Evolutionary conservation across 148 eudicot genomes (phyloP).

Genomic region (Pouteria glomerata): DNA sequence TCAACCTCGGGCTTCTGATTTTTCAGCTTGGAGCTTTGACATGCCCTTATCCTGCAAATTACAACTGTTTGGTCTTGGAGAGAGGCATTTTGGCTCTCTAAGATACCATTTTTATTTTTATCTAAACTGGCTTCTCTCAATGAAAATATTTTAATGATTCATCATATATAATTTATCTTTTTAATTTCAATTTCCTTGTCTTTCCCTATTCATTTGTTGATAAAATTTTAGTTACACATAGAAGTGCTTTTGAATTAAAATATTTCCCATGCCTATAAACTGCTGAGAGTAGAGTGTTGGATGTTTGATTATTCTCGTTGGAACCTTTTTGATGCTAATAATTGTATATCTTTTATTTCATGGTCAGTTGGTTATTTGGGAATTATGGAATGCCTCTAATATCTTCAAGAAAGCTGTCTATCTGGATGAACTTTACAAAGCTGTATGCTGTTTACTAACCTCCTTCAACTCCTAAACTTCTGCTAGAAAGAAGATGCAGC

Average conservation of each 20-base stretch:
- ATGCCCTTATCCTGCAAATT: background rate
- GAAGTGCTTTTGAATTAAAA: no score
- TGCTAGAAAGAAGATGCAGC: slow-evolving; percentile 94
- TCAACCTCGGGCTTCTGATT: background rate
- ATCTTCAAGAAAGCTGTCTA: background rate
- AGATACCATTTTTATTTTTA: background rate
- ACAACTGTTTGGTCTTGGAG: no score
- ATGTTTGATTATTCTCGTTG: background rate
- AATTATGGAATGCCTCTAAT: background rate
- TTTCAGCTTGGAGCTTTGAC: background rate
- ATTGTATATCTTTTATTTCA: background rate
- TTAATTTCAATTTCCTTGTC: background rate
- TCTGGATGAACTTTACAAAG: slow-evolving; percentile 4
- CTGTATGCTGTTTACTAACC: background rate
- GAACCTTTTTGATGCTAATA: background rate
- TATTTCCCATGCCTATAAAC: no score
- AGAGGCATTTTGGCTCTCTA: background rate
- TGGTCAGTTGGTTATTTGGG: background rate
- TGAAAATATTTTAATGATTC: background rate
- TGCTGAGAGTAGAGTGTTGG: background rate
- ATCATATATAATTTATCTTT: background rate
- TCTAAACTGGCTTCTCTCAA: background rate
- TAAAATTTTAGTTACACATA: background rate
- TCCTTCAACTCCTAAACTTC: background rate
- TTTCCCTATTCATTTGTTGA: background rate